Conservation (phyloP, 2,329 filamentous ascomycete genomes). For the Microthyrium microscopicum region DNA sequence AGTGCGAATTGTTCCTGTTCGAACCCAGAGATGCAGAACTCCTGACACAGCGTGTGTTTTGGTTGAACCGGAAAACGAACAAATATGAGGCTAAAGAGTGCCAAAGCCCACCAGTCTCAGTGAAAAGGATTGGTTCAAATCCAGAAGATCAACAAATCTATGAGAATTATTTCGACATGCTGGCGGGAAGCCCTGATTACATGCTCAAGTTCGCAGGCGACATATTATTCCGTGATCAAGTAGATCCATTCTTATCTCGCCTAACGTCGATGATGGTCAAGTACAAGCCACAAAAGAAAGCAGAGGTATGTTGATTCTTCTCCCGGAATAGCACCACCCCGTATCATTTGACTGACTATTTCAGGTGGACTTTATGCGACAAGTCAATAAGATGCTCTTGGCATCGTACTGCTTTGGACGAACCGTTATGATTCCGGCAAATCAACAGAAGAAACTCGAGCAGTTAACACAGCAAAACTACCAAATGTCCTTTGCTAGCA, state of each 20-base stretch:
- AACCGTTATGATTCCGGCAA: slow-evolving; percentile 26
- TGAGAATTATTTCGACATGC: slow-evolving; percentile 21
- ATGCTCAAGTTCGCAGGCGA: slow-evolving; percentile 4
- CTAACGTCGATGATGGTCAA: slow-evolving; percentile 23
- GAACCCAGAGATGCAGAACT: slow-evolving; percentile 23
- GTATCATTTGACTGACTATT: slow-evolving; percentile 7
- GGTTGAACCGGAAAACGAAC: slow-evolving; percentile 18
- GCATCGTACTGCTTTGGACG: slow-evolving; percentile 33
- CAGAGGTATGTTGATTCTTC: slow-evolving; percentile 22
- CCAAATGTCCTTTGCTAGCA: slow-evolving; percentile 10
- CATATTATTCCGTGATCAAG: too few species aligned
- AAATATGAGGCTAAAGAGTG: slow-evolving; percentile 18
- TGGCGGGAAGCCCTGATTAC: slow-evolving; percentile 4
- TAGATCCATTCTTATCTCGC: too few species aligned
- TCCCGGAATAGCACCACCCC: too few species aligned
- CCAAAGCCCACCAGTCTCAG: slow-evolving; percentile 29
- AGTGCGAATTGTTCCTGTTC: slow-evolving; percentile 31
- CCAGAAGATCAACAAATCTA: slow-evolving; percentile 27
- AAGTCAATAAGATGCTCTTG: slow-evolving; percentile 29
- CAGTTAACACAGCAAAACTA: slow-evolving; percentile 18
- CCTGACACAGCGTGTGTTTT: slow-evolving; percentile 25
- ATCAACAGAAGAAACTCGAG: slow-evolving; percentile 19
- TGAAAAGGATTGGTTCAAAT: slow-evolving; percentile 29
- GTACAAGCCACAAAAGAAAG: slow-evolving; percentile 22
- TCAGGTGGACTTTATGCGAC: slow-evolving; percentile 23